Evolutionary conservation across 2,329 filamentous ascomycete species (phyloP).

Genomic region (Rugonectria rugulosa): DNA sequence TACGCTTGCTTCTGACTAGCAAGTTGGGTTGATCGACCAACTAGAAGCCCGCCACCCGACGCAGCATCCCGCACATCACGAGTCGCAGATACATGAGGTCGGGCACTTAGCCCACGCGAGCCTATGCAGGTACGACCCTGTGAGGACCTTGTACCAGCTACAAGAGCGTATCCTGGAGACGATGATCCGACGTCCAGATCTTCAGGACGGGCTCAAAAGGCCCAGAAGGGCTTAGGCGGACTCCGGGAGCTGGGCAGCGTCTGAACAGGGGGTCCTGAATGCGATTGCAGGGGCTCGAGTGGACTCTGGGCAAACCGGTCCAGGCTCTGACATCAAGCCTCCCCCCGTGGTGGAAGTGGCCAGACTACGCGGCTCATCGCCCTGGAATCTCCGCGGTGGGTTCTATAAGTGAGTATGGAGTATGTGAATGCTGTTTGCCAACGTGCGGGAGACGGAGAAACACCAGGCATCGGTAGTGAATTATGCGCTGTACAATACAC

Average conservation of each 20-base stretch:
- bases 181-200: conserved; percentile 31
- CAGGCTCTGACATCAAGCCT: background rate
- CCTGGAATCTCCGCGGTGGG: conserved; percentile 17
- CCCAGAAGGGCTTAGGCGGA: conserved; percentile 2
- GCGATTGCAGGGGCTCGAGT: conserved; percentile 10
- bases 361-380: conserved; percentile 14
- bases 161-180: conserved; percentile 13
- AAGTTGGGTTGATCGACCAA: conserved; percentile 3
- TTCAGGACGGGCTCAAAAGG: conserved; percentile 7
- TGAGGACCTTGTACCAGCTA: too few species aligned
- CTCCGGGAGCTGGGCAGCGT: background rate
- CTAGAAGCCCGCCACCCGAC: conserved; percentile 6
- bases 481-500: too few species aligned
- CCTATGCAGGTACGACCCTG: conserved; percentile 37
- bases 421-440: background rate
- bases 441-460: background rate
- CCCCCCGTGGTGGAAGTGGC: background rate
- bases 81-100: conserved; percentile 30
- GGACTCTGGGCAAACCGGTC: background rate
- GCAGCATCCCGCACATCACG: conserved; percentile 5
- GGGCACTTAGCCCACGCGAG: conserved; percentile 19
- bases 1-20: background rate
- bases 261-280: conserved; percentile 14
- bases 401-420: background rate
- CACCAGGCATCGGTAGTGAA: too few species aligned